phyloP scores from a whole-genome alignment of 2,329 filamentous ascomycete genomes.

The Botryosphaeria dothidea region DNA sequence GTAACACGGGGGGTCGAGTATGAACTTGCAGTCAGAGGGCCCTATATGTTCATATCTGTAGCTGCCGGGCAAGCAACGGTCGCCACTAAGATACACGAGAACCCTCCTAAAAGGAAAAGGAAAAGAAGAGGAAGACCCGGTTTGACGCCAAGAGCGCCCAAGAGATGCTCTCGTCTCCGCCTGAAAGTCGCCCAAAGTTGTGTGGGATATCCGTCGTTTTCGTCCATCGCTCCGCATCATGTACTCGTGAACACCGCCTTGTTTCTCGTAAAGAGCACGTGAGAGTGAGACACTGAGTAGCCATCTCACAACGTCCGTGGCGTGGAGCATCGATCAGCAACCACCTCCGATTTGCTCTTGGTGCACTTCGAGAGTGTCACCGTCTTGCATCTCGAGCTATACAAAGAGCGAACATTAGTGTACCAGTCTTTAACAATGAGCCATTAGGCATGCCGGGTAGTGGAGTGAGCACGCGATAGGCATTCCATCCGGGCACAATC shows the following conservation, averaged over 20 bases:
- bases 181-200: constrained; percentile 9
- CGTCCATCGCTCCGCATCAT: constrained; percentile 12
- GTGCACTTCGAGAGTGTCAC: constrained; percentile 94
- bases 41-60: constrained; percentile 2
- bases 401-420: background rate
- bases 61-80: constrained; percentile 4
- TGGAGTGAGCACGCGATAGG: background rate
- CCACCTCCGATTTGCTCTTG: constrained; percentile 93
- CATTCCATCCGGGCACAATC: background rate
- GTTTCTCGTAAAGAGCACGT: background rate
- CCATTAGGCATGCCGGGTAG: background rate
- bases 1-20: background rate
- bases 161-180: constrained; percentile 13
- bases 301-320: background rate
- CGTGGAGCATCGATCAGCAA: constrained; percentile 27
- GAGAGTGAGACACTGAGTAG: background rate
- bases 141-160: constrained; percentile 17
- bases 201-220: constrained; percentile 9
- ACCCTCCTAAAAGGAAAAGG: background rate
- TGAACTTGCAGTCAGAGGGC: background rate
- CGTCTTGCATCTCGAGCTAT: constrained; percentile 94
- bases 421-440: too few species aligned
- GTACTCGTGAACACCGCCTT: constrained; percentile 13
- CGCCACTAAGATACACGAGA: constrained; percentile 18
- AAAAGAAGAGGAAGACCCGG: constrained; percentile 6